phyloP scores from a whole-genome alignment of 164 flowering plant species.

The Cinnamomum micranthum region DNA sequence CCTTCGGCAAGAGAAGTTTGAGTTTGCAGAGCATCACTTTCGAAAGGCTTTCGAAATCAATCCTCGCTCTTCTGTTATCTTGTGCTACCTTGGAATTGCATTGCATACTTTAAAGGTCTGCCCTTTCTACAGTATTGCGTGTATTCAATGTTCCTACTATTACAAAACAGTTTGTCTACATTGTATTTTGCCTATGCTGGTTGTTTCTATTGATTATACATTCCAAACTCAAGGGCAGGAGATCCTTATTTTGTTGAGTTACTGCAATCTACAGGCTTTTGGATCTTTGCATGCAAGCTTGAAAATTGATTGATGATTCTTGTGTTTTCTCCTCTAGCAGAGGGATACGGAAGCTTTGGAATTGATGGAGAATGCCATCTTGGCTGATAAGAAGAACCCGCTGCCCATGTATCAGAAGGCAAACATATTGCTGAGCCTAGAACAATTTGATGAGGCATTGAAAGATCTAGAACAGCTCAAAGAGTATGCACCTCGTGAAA shows the following conservation, averaged over 20 bases:
- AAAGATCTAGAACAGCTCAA: constrained; percentile 85
- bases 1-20: constrained; percentile 92
- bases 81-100: constrained; percentile 96
- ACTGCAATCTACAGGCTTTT: background rate
- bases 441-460: constrained; percentile 68
- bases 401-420: constrained; percentile 98
- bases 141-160: background rate
- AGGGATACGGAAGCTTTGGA: constrained; percentile 75
- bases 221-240: background rate
- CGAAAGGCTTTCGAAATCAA: constrained; percentile 83
- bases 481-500: constrained; percentile 85
- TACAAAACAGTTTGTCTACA: background rate
- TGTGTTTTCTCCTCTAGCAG: constrained; percentile 33
- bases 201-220: background rate
- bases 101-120: constrained; percentile 81
- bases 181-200: background rate
- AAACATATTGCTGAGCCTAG: constrained; percentile 71
- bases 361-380: constrained; percentile 84
- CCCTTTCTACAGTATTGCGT: background rate
- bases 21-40: constrained; percentile 92
- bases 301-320: background rate
- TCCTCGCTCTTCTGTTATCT: constrained; percentile 87
- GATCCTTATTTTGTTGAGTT: background rate
- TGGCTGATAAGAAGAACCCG: constrained; percentile 90
- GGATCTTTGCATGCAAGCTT: background rate